These are phyloP conservation scores for Paramecium primaurelia DNA, from an alignment of 73 alveolate genomes.

Conservation along the genomic window DNA sequence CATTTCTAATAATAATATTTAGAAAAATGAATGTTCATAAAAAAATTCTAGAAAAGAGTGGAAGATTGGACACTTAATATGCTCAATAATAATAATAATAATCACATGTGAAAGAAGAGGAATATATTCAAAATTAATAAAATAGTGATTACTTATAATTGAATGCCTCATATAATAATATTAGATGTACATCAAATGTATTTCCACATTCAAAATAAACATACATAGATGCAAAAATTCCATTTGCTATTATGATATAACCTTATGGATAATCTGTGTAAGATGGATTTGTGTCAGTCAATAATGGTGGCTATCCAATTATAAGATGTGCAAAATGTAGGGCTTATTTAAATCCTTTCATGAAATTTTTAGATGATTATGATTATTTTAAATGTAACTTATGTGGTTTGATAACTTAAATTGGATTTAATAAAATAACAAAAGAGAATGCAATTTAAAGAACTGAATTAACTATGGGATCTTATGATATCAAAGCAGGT, in stretches of 20 bases:
- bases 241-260: slow-evolving; percentile 14
- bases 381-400: slow-evolving; percentile 85
- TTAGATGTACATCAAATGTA: neutral
- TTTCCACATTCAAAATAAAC: neutral
- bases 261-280: slow-evolving; percentile 47
- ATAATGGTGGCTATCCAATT: slow-evolving; percentile 69
- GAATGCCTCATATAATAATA: neutral
- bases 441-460: slow-evolving; percentile 72
- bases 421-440: slow-evolving; percentile 58
- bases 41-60: slow-evolving; percentile 26
- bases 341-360: slow-evolving; percentile 94
- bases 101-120: neutral
- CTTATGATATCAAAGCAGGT: slow-evolving; percentile 83
- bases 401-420: slow-evolving; percentile 72
- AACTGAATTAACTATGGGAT: slow-evolving; percentile 81
- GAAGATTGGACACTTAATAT: neutral
- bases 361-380: slow-evolving; percentile 81
- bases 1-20: neutral
- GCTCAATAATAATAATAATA: neutral
- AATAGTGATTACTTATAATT: neutral
- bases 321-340: slow-evolving; percentile 91
- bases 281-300: slow-evolving; percentile 69
- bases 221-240: slow-evolving; percentile 31
- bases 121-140: neutral
- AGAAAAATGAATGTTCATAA: slow-evolving; percentile 23